These are phyloP conservation scores for Trichosanthes cucumerina DNA, from an alignment of 306 rosid genomes.

Conservation along the genomic window DNA sequence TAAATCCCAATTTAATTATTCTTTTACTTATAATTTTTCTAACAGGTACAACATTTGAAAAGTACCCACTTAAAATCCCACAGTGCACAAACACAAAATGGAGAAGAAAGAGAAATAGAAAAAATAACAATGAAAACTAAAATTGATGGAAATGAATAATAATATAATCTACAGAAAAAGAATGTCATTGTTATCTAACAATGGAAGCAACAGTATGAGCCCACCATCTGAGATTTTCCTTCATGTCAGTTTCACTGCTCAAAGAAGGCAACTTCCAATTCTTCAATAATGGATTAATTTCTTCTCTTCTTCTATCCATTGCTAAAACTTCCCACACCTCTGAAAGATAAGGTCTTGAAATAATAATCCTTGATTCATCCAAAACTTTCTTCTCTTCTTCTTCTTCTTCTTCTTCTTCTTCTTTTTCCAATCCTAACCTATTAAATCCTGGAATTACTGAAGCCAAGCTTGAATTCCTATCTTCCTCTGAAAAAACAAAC, in stretches of 20 bases:
- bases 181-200: slow-evolving; percentile 47
- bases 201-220: slow-evolving; percentile 80
- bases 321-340: slow-evolving; percentile 63
- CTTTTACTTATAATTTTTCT: too few relatives aligned
- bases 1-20: too few relatives aligned
- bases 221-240: slow-evolving; percentile 64
- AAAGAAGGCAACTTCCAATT: slow-evolving; percentile 57
- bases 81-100: not conserved
- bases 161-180: not conserved
- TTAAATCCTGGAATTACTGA: slow-evolving; percentile 80
- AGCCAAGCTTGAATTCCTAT: slow-evolving; percentile 61
- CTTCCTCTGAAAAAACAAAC: slow-evolving; percentile 75
- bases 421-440: slow-evolving; percentile 29
- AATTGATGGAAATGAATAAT: not conserved
- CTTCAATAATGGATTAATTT: slow-evolving; percentile 29
- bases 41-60: too few relatives aligned
- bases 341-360: slow-evolving; percentile 79
- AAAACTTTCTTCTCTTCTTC: slow-evolving; percentile 5
- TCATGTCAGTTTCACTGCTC: slow-evolving; percentile 49
- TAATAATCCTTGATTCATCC: slow-evolving; percentile 21
- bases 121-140: not conserved
- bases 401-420: not conserved
- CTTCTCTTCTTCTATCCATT: slow-evolving; percentile 30
- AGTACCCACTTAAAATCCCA: too few relatives aligned
- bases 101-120: not conserved